These are phyloP conservation scores for Globisporangium emineosum DNA, from an alignment of 352 stramenopile species.

Conservation along the genomic window DNA sequence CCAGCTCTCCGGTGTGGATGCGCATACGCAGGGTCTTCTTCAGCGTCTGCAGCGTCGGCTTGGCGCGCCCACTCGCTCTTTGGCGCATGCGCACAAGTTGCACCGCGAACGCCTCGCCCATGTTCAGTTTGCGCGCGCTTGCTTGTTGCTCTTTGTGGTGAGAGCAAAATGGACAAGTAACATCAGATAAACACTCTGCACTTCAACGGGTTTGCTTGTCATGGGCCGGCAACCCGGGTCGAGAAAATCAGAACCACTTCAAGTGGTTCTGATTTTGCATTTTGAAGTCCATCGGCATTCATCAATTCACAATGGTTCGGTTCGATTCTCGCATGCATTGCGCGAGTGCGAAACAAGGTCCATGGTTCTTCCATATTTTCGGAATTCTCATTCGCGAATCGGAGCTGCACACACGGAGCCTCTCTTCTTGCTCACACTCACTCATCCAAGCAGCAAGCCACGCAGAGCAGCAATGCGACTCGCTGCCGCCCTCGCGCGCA, in stretches of 20 bases:
- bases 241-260: background rate
- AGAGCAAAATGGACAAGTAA: background rate
- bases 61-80: background rate
- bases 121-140: background rate
- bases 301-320: background rate
- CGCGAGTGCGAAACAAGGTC: background rate
- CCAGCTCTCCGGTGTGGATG: constrained; percentile 21
- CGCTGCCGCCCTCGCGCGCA: constrained; percentile 24
- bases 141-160: background rate
- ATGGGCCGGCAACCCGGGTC: background rate
- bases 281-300: too few species aligned
- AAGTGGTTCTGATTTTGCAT: too few species aligned
- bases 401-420: background rate
- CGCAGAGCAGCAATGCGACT: constrained; percentile 20
- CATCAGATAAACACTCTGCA: constrained; percentile 12
- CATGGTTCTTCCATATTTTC: background rate
- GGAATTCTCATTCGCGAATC: background rate
- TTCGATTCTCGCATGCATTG: background rate
- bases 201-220: constrained; percentile 12
- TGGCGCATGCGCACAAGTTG: constrained; percentile 28
- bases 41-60: constrained; percentile 29
- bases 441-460: background rate
- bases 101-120: constrained; percentile 25
- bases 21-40: constrained; percentile 24
- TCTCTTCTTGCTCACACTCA: background rate